Percentiles rank a stretch among this genome's conserved stretches.
Evolutionary conservation across 495 filamentous ascomycete genomes (phyloP).

Genomic region (Talaromyces trachyspermus): DNA sequence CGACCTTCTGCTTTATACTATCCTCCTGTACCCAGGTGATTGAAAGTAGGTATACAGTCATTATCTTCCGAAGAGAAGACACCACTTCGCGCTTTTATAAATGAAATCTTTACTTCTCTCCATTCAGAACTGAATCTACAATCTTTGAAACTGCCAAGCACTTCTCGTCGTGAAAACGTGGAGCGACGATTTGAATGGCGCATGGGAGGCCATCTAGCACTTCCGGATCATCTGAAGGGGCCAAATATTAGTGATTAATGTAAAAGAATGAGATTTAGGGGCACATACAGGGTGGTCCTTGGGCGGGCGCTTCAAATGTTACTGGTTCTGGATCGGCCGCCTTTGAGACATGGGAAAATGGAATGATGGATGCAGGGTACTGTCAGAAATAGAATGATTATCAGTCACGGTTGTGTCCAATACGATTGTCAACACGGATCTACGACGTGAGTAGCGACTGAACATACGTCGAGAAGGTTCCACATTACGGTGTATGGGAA

Average conservation of each 20-base stretch:
- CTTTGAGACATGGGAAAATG: slow-evolving; percentile 18
- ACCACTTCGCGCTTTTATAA: too few species aligned
- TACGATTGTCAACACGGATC: neutral
- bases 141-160: slow-evolving; percentile 30
- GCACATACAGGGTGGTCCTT: slow-evolving; percentile 32
- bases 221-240: slow-evolving; percentile 23
- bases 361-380: slow-evolving; percentile 28
- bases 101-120: neutral
- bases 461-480: slow-evolving; percentile 47
- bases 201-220: slow-evolving; percentile 31
- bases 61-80: too few species aligned
- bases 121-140: slow-evolving; percentile 17
- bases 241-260: neutral
- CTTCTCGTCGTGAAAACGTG: slow-evolving; percentile 36
- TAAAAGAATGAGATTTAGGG: slow-evolving; percentile 1
- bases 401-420: neutral
- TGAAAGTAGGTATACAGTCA: too few species aligned
- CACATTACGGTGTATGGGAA: slow-evolving; percentile 40
- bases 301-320: slow-evolving; percentile 15
- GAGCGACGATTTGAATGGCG: slow-evolving; percentile 31
- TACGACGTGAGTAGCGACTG: neutral
- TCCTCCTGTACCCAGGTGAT: too few species aligned
- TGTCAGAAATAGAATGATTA: slow-evolving; percentile 5
- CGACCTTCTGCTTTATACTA: too few species aligned
- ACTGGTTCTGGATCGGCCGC: slow-evolving; percentile 26